Evolutionary conservation across 257 asterid species (phyloP).

Genomic region (Rauvolfia tetraphylla): DNA sequence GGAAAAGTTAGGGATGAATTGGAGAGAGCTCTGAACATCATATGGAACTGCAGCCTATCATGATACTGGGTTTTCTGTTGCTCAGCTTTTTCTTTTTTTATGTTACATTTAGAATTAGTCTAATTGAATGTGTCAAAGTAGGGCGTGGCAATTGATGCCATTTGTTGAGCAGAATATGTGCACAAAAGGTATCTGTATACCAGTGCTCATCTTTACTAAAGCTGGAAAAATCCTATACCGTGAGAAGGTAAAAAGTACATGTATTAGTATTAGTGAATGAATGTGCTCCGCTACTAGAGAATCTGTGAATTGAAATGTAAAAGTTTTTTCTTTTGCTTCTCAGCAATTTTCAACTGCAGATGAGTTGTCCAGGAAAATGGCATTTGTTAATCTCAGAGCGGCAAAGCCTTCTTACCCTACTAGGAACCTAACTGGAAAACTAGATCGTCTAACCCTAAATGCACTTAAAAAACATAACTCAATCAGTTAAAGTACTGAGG

Average conservation of each 20-base stretch:
- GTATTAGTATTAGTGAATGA: neutral
- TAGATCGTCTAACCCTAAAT: too few relatives aligned
- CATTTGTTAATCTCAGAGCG: slow-evolving; percentile 82
- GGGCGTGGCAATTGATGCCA: slow-evolving; percentile 91
- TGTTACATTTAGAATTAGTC: slow-evolving; percentile 17
- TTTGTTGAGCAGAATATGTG: slow-evolving; percentile 61
- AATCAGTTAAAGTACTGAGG: too few relatives aligned
- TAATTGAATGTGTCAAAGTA: slow-evolving; percentile 29
- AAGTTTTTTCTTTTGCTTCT: slow-evolving; percentile 18
- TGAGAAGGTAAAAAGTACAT: slow-evolving; percentile 58
- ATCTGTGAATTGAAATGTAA: slow-evolving; percentile 1
- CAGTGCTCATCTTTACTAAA: slow-evolving; percentile 85
- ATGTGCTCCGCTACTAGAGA: neutral
- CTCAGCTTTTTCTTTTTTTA: neutral
- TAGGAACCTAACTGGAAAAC: too few relatives aligned
- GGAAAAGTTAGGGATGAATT: slow-evolving; percentile 58
- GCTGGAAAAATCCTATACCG: slow-evolving; percentile 82
- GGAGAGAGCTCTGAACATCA: slow-evolving; percentile 81
- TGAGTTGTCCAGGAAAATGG: slow-evolving; percentile 89
- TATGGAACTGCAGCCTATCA: slow-evolving; percentile 91
- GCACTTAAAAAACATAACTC: too few relatives aligned
- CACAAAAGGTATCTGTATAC: slow-evolving; percentile 57
- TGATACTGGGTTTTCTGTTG: too few relatives aligned
- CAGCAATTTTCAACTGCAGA: slow-evolving; percentile 71
- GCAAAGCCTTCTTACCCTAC: too few relatives aligned